Base-by-base conservation (phyloP, 768 basidiomycete species). In the Collybiopsis luxurians region DNA sequence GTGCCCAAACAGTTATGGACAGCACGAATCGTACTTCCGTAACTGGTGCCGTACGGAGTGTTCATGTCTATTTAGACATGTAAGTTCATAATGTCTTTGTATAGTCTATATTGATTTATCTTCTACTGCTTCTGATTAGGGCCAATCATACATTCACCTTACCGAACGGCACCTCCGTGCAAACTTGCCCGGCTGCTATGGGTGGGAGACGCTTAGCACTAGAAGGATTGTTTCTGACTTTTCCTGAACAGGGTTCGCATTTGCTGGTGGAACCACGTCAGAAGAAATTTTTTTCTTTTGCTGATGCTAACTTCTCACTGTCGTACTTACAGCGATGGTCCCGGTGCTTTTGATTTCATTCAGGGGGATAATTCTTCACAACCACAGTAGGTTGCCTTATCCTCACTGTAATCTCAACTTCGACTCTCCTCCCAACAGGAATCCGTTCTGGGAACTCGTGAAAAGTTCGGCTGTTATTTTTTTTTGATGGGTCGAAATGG, bases 211-310 rank as follows among this genome's bases (percentile, higher is more conserved):
- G 12, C 10, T 27, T 11, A 43, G 11, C 28, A 40, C 28, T 45
- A 21, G 15, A 23, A 40, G 2, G 19, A 34, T 12, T 27, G 6
- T 13, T 24, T 38, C 24, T 54, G 12, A 21, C 7, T 44, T 46
- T 31, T 24, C 15, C 4, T 17, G 17, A 4, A n/a, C 27, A 90
- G 89, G 90, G 11, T 90, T 76, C 67, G 77, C 82, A 0, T 92
- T 92, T 61, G 90, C 89, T 15, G 89, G 87, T 46, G 90, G 90
- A 67, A 91, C 89, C 27, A 90, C 88, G 87, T 89, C 43, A 26
- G 46, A 23, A 15, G 15, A 26, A 30, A 39, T 28, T n/a, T 24
- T 55, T 11, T 50, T 44, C 27, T 62, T 23, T 56, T 54, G 23
- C 17, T 40, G 49, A 27, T 40, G 50, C n/a, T n/a, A 55, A 52